Evolutionary conservation across 1,284 basidiomycete species (phyloP), one percentile per base, ranked within the genome.

Genomic region (Porphyrellus sp.): DNA sequence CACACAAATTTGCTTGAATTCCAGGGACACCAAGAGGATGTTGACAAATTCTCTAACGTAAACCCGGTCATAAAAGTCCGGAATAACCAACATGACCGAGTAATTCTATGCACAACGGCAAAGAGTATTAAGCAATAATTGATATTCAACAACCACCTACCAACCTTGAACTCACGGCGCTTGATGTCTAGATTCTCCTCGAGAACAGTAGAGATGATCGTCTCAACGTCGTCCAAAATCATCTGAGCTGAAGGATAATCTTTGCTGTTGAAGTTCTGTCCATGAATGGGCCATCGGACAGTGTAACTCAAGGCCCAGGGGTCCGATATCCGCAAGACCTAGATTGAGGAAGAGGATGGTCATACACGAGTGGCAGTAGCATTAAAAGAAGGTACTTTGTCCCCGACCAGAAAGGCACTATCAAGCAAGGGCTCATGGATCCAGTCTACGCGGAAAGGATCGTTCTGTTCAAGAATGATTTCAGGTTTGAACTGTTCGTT

Each of bases 1-100:
- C 13, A 89, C 82, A 60, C 89, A 93, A 39, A 97, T 72, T 69
- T 95, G 89, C 67, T 89, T 92, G 77, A 98, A 98, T 1, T 91
- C 92, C 81, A 99, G 86, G 6, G 81, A 79, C 34, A 82, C 74
- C 37, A 99, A 71, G 8, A 98, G 71, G 15, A 98, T 72, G 58
- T 90, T 80, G 13, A 85, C 79, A 62, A 97, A 77, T 55, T 89
- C 87, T 52, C 86, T 83, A 46, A 98, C 81, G 65, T 97, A 98
- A 16, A 79, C 72, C 48, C 89, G 77, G 54, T 96, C 90, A 61
- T 91, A 95, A 55, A 94, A 83, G 70, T 99, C 96, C 5, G 97
- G 96, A 25, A 99, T 85, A 40, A 99, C 83, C 5, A 99, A 79
- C 31, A 98, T 83, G 21, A 90, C 87, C 4, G 91, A 93, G 70